Evolutionary conservation across 306 rosid genomes (phyloP).

Genomic region (Prunus mume): DNA sequence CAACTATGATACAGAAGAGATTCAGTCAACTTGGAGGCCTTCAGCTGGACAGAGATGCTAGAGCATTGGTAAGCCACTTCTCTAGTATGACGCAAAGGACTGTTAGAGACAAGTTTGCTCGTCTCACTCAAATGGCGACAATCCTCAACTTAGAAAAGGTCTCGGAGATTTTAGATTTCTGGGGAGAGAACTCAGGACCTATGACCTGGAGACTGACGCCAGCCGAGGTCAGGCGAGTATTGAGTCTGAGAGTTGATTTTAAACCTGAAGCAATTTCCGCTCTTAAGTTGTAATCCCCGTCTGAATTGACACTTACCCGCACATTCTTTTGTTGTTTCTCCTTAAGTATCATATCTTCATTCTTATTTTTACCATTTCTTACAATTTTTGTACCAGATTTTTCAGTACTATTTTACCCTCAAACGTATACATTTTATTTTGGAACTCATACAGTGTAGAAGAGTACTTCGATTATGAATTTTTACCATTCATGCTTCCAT

Average conservation of each 20-base stretch:
- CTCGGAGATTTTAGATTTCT: constrained; percentile 93
- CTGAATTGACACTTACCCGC: neutral
- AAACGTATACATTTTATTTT: neutral
- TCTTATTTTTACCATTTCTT: constrained; percentile 6
- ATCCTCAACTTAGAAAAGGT: constrained; percentile 93
- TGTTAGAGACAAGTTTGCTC: constrained; percentile 92
- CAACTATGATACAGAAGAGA: constrained; percentile 94
- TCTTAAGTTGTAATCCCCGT: constrained; percentile 57
- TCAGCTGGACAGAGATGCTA: constrained; percentile 91
- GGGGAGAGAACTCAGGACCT: constrained; percentile 99
- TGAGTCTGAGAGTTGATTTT: constrained; percentile 88
- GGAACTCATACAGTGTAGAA: constrained; percentile 1
- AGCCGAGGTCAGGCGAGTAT: constrained; percentile 94
- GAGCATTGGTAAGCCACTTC: constrained; percentile 94
- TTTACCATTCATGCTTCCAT: neutral
- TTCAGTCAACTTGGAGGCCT: constrained; percentile 98
- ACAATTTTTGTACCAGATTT: constrained; percentile 11
- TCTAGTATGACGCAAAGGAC: constrained; percentile 90
- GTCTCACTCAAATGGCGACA: constrained; percentile 94
- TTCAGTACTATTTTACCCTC: neutral
- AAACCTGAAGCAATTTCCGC: constrained; percentile 91
- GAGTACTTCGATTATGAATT: neutral
- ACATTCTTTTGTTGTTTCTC: constrained; percentile 35
- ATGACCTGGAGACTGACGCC: constrained; percentile 99
- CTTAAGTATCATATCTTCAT: constrained; percentile 15